Base-by-base conservation (phyloP, 805 yeast genomes). In the Starmerella floris region DNA sequence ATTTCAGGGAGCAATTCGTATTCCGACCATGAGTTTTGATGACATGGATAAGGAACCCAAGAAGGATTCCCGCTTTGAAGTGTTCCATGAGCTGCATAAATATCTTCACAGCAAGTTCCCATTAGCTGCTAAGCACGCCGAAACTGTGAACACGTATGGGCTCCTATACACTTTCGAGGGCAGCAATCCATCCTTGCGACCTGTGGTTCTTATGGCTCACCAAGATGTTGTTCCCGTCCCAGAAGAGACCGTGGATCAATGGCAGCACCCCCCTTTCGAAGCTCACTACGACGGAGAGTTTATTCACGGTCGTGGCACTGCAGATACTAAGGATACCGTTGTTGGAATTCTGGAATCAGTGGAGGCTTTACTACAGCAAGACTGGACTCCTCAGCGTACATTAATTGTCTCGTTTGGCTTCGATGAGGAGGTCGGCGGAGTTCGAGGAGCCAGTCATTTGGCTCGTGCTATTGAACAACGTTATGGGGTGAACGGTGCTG, bases 151-250 rank as follows among this genome's bases (percentile, higher is more conserved):
- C 57, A 65, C 70, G 4, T 71, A 73, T 48, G 84, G 83, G 2
- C 62, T 83, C 34, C 66, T 83, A 1, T 69, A 64, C 55, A 76
- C 82, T n/a, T 75, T 83, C 73, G 55, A 66, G 44, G 91, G 93
- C 5, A 57, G 72, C 4, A 55, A 71, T 36, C 33, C 55, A 15
- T 41, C 56, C 3, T 62, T 77, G 48, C 77, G 78, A 57, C 93
- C 93, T n/a, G 52, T 76, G 23, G 55, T 83, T 59, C 64, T 82
- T 36, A 72, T 79, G 54, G 84, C 88, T 1, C 94, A 83, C 57
- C 81, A 74, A 59, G 94, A 83, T 53, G 83, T 78, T 3, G 93
- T 83, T 25, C 94, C 94, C 1, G 79, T 79, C 5, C 78, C 74
- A 51, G 57, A 62, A 11, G 71, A 48, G 26, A 74, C 83, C 0